A percentile compares a stretch with the other conserved stretches of the same genome.
These are phyloP conservation scores for Sporisorium scitamineum DNA, from an alignment of 1,284 basidiomycete species.

Conservation along the genomic window DNA sequence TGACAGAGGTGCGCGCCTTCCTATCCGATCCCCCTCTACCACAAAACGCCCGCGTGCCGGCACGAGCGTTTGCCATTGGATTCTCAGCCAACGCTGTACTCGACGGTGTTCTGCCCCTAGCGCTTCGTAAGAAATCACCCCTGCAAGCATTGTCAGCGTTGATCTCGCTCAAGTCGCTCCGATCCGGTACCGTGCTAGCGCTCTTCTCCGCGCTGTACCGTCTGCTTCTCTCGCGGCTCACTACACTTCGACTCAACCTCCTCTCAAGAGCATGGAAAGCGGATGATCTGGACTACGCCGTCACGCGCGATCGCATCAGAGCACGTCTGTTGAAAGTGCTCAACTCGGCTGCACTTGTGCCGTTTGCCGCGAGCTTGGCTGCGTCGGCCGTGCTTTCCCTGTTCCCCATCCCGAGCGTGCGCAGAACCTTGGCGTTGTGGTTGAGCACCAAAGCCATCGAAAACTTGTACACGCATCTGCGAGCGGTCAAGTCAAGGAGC, in stretches of 20 bases:
- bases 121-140: constrained; percentile 47
- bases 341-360: constrained; percentile 38
- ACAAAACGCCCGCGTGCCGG: constrained; percentile 29
- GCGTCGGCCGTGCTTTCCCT: constrained; percentile 32
- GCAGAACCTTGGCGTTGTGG: constrained; percentile 46
- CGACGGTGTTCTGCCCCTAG: constrained; percentile 44
- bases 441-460: constrained; percentile 48
- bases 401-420: constrained; percentile 36
- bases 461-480: constrained; percentile 35
- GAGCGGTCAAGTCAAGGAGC: constrained; percentile 19
- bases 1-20: constrained; percentile 17
- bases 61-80: constrained; percentile 44
- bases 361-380: constrained; percentile 35
- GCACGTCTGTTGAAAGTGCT: constrained; percentile 35
- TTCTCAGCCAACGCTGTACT: constrained; percentile 42
- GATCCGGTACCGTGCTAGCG: constrained; percentile 37
- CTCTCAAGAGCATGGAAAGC: constrained; percentile 19
- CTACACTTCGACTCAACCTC: constrained; percentile 27
- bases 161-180: constrained; percentile 38
- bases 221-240: constrained; percentile 31
- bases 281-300: constrained; percentile 17
- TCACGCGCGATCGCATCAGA: constrained; percentile 38
- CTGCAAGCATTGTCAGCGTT: constrained; percentile 32
- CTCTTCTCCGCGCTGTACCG: constrained; percentile 58
- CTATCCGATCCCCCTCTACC: constrained; percentile 36